These are phyloP conservation scores for Plasmodium relictum DNA, from an alignment of 169 alveolate species.

Conservation along the genomic window DNA sequence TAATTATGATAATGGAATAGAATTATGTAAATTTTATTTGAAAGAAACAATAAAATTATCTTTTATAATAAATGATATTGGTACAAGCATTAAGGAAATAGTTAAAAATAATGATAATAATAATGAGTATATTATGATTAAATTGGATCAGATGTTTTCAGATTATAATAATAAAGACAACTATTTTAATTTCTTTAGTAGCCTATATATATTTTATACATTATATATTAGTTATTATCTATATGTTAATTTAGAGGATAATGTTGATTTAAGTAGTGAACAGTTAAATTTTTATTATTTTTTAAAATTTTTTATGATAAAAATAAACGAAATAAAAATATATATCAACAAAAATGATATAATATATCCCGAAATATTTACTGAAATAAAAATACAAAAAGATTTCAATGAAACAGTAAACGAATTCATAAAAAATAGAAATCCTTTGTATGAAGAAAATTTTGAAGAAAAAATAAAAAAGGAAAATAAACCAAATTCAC, in stretches of 20 bases:
- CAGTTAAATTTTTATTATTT: conserved; percentile 59
- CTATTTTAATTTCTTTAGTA: conserved; percentile 60
- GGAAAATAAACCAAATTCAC: background rate
- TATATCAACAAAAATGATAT: conserved; percentile 52
- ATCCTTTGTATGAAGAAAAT: conserved; percentile 1
- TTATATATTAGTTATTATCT: conserved; percentile 58
- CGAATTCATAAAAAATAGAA: conserved; percentile 26
- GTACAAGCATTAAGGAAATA: conserved; percentile 24
- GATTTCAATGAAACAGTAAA: conserved; percentile 46
- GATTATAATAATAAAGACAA: conserved; percentile 40
- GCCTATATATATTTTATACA: conserved; percentile 62
- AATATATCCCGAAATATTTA: conserved; percentile 49
- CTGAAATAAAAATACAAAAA: conserved; percentile 48
- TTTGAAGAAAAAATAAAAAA: conserved; percentile 2
- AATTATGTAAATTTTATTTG: conserved; percentile 58
- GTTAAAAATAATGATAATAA: background rate
- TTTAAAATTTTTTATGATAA: conserved; percentile 55
- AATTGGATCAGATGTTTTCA: conserved; percentile 40
- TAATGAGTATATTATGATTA: conserved; percentile 23
- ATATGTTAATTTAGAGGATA: conserved; percentile 61
- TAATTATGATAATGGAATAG: conserved; percentile 59
- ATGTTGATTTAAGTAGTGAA: conserved; percentile 39
- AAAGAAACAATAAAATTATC: conserved; percentile 47
- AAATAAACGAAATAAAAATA: conserved; percentile 51
- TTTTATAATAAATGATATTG: conserved; percentile 29